Conservation (phyloP, 768 basidiomycete genomes). For the Psilocybe sp. region DNA sequence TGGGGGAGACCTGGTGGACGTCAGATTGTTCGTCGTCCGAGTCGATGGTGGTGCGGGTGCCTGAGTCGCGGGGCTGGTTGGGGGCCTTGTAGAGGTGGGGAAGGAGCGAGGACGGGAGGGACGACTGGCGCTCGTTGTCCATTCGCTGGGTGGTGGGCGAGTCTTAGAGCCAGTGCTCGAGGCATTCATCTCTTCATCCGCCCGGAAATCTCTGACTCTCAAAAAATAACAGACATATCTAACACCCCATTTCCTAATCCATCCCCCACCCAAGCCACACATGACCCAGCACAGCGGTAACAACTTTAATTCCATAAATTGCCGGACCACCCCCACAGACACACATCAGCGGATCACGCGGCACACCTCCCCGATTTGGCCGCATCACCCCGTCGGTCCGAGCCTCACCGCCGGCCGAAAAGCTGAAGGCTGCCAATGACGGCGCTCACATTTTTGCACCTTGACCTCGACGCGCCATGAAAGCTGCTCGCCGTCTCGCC, state of each 20-base stretch:
- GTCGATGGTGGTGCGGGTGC: slow-evolving; percentile 23
- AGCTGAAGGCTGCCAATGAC: no score
- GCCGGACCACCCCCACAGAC: no score
- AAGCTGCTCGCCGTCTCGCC: slow-evolving; percentile 22
- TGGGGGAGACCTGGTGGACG: background rate
- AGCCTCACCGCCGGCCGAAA: no score
- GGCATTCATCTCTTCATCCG: slow-evolving; percentile 2
- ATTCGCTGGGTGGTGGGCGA: slow-evolving; percentile 12
- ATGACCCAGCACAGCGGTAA: no score
- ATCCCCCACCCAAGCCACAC: no score
- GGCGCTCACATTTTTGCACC: no score
- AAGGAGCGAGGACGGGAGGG: slow-evolving; percentile 49
- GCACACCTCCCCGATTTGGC: background rate
- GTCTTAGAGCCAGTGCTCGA: slow-evolving; percentile 1
- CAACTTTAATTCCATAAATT: no score
- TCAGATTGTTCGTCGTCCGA: slow-evolving; percentile 3
- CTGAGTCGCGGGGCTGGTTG: slow-evolving; percentile 25
- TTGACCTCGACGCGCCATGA: slow-evolving; percentile 7
- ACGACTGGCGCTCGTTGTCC: slow-evolving; percentile 32
- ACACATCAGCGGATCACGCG: slow-evolving; percentile 5
- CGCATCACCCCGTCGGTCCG: no score
- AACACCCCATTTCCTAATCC: slow-evolving; percentile 1
- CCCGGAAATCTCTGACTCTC: slow-evolving; percentile 2
- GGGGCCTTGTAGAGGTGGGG: slow-evolving; percentile 43
- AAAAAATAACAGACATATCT: background rate